Evolutionary conservation across 2,329 filamentous ascomycete species (phyloP).

Genomic region (Fusarium redolens): DNA sequence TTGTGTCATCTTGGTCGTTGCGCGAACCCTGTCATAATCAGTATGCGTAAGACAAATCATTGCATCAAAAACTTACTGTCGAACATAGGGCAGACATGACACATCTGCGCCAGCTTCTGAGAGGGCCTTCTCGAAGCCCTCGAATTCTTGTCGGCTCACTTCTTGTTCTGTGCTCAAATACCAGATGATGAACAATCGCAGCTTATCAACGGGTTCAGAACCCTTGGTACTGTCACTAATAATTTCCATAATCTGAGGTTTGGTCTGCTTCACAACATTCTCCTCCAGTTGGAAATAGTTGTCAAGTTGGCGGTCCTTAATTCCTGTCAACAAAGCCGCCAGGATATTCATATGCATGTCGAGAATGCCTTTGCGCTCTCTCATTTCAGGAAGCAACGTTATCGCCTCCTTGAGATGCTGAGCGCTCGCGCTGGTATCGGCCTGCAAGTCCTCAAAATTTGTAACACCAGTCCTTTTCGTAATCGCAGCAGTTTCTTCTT

Average conservation of each 20-base stretch:
- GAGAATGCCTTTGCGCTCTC: conserved; percentile 90
- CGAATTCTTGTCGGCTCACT: conserved; percentile 82
- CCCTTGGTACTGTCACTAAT: conserved; percentile 86
- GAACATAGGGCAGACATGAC: conserved; percentile 84
- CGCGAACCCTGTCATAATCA: conserved; percentile 73
- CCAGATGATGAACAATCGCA: conserved; percentile 97
- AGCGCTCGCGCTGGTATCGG: conserved; percentile 87
- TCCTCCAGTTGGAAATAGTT: conserved; percentile 97
- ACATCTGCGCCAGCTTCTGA: conserved; percentile 80
- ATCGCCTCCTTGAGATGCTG: conserved; percentile 97
- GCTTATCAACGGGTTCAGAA: conserved; percentile 85
- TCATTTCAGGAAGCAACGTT: conserved; percentile 88
- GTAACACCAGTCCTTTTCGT: conserved; percentile 95
- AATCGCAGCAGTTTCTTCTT: conserved; percentile 92
- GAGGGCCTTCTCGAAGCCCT: conserved; percentile 86
- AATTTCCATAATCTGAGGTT: conserved; percentile 87
- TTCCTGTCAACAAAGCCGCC: conserved; percentile 78
- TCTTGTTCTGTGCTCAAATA: conserved; percentile 94
- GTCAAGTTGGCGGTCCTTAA: conserved; percentile 94
- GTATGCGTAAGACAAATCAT: conserved; percentile 4
- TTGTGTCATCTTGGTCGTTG: conserved; percentile 98
- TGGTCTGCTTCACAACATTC: conserved; percentile 89
- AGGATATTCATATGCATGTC: conserved; percentile 99
- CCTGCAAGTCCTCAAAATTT: conserved; percentile 91
- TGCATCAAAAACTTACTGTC: conserved; percentile 68